Percentiles rank a stretch among this genome's conserved stretches.
Evolutionary conservation across 1,139 yeast genomes (phyloP).

Genomic region (Debaryomycetaceae sp.): DNA sequence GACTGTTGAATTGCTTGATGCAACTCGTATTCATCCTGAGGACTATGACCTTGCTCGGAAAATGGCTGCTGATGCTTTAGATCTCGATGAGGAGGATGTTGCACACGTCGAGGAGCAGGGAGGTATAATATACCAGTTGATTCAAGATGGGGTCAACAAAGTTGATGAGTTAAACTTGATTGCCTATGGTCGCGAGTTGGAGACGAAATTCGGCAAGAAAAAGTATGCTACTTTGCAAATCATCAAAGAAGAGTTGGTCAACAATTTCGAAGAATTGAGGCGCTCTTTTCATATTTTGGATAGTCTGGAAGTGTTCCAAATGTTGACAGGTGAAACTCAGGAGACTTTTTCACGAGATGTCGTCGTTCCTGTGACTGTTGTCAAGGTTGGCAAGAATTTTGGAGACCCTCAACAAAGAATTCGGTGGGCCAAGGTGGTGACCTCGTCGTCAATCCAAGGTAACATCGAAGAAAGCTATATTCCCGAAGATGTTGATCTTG

Average conservation of each 20-base stretch:
- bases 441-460: conserved; percentile 73
- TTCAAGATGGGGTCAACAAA: conserved; percentile 75
- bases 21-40: conserved; percentile 95
- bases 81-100: conserved; percentile 88
- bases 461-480: conserved; percentile 57
- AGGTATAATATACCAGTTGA: conserved; percentile 74
- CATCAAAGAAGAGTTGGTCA: conserved; percentile 81
- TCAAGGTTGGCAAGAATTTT: conserved; percentile 38
- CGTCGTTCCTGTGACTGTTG: conserved; percentile 70
- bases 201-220: conserved; percentile 60
- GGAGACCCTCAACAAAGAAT: conserved; percentile 26
- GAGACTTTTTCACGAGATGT: conserved; percentile 58
- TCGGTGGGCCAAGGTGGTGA: conserved; percentile 44
- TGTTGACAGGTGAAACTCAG: conserved; percentile 80
- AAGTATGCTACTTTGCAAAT: conserved; percentile 77
- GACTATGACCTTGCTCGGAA: conserved; percentile 92
- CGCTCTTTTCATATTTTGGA: conserved; percentile 58
- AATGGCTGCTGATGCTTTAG: conserved; percentile 97
- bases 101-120: conserved; percentile 69
- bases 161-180: conserved; percentile 82
- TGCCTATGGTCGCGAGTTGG: conserved; percentile 90
- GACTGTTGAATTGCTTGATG: conserved; percentile 73
- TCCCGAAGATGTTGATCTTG: conserved; percentile 40
- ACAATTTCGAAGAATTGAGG: conserved; percentile 80
- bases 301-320: conserved; percentile 67